Conservation (phyloP, 2,329 filamentous ascomycete genomes). For the Botrytis squamosa region DNA sequence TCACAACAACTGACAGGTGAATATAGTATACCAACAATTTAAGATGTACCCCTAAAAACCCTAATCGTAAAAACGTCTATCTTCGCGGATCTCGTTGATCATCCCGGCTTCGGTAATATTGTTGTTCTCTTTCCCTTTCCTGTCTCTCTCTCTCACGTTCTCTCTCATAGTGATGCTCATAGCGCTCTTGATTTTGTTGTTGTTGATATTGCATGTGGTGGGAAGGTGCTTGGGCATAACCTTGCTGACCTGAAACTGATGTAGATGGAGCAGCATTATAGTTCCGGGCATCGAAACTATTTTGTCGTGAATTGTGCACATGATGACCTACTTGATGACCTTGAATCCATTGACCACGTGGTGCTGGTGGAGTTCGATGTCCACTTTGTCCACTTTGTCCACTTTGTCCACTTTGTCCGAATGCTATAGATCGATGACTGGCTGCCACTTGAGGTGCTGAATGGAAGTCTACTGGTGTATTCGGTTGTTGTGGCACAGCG, state of each 20-base stretch:
- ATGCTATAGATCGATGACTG: slow-evolving; percentile 36
- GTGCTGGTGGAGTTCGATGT: slow-evolving; percentile 34
- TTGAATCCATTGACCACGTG: slow-evolving; percentile 30
- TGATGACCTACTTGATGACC: slow-evolving; percentile 33
- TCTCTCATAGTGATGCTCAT: slow-evolving; percentile 16
- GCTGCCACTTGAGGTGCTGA: slow-evolving; percentile 30
- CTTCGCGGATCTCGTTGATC: slow-evolving; percentile 4
- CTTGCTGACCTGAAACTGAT: slow-evolving; percentile 30
- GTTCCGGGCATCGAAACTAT: slow-evolving; percentile 36
- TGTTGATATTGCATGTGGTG: slow-evolving; percentile 31
- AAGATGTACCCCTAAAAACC: background rate
- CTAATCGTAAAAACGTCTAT: background rate
- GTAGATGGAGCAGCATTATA: slow-evolving; percentile 29
- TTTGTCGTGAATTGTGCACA: slow-evolving; percentile 35
- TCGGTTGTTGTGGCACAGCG: slow-evolving; percentile 34
- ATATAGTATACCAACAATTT: background rate
- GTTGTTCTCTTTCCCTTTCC: slow-evolving; percentile 14
- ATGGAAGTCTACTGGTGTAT: slow-evolving; percentile 33
- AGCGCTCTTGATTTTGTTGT: slow-evolving; percentile 23
- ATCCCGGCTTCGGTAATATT: slow-evolving; percentile 8
- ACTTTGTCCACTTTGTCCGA: slow-evolving; percentile 33
- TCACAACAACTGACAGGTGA: background rate
- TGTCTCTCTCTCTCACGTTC: slow-evolving; percentile 15
- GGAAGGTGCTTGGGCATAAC: slow-evolving; percentile 30
- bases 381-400: slow-evolving; percentile 33